Conservation (phyloP, 331 rosid species). For the Prunus yedoensis region DNA sequence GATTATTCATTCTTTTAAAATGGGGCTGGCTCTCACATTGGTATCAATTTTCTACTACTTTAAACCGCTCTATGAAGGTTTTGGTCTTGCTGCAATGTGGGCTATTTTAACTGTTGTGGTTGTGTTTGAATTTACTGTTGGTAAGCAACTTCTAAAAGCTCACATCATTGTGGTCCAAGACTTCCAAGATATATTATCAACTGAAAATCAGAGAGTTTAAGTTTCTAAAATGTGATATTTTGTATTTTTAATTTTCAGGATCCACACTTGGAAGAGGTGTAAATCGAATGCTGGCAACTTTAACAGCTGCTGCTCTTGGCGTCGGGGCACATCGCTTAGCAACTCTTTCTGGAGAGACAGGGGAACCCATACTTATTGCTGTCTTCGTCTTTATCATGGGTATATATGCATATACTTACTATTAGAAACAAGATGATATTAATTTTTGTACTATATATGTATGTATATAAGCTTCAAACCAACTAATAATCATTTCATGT, state of each 20-base stretch:
- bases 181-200: not conserved
- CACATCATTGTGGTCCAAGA: not conserved
- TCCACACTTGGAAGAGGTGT: conserved; percentile 52
- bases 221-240: not conserved
- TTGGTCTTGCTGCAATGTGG: conserved; percentile 51
- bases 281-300: conserved; percentile 49
- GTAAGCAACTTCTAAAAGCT: conserved; percentile 21
- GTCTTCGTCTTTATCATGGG: conserved; percentile 28
- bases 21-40: conserved; percentile 42
- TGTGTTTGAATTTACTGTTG: conserved; percentile 54
- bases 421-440: not conserved
- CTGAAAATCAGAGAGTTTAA: too few species aligned
- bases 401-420: not conserved
- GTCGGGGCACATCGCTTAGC: conserved; percentile 41
- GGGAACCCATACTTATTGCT: conserved; percentile 30
- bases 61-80: conserved; percentile 38
- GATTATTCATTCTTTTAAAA: conserved; percentile 45
- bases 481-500: not conserved
- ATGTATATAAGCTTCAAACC: not conserved
- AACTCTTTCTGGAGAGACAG: conserved; percentile 22
- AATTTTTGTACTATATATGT: not conserved
- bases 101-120: conserved; percentile 49
- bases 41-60: conserved; percentile 46
- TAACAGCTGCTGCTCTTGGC: conserved; percentile 46
- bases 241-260: conserved; percentile 29